Conservation (phyloP, 306 rosid genomes). For the Citrullus colocynthis region DNA sequence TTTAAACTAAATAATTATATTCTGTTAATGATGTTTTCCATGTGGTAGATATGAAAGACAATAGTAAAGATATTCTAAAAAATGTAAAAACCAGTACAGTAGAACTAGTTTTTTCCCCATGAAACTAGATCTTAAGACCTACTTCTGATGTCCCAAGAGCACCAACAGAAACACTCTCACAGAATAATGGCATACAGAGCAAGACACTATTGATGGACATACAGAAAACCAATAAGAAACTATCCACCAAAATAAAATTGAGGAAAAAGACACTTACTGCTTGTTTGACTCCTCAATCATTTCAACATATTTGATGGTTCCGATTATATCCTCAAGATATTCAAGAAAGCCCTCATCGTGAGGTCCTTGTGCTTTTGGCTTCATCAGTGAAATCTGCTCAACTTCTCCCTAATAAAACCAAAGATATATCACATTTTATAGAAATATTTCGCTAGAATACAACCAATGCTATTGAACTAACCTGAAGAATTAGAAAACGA, state of each 20-base stretch:
- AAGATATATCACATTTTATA: slow-evolving; percentile 5
- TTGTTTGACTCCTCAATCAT: slow-evolving; percentile 62
- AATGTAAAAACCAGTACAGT: background rate
- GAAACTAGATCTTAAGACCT: background rate
- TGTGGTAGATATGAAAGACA: no score
- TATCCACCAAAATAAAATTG: background rate
- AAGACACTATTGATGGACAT: background rate
- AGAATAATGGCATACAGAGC: background rate
- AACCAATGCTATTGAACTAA: slow-evolving; percentile 7
- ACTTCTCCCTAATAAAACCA: slow-evolving; percentile 71
- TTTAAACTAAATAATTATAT: background rate
- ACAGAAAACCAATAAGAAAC: background rate
- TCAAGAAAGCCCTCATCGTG: slow-evolving; percentile 98
- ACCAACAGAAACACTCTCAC: background rate
- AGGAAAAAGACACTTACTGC: slow-evolving; percentile 47
- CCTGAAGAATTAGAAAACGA: slow-evolving; percentile 95
- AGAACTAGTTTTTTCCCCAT: background rate
- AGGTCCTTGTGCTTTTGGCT: slow-evolving; percentile 95
- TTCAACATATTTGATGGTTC: slow-evolving; percentile 85
- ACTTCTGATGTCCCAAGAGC: background rate
- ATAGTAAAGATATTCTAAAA: no score
- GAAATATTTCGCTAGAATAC: background rate
- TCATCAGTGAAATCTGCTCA: slow-evolving; percentile 94
- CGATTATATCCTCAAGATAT: slow-evolving; percentile 92
- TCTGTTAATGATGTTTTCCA: no score